A percentile compares a stretch with the other conserved stretches of the same genome.
phyloP scores from a whole-genome alignment of 73 alveolate species.

The Paraurostyla sp. region DNA sequence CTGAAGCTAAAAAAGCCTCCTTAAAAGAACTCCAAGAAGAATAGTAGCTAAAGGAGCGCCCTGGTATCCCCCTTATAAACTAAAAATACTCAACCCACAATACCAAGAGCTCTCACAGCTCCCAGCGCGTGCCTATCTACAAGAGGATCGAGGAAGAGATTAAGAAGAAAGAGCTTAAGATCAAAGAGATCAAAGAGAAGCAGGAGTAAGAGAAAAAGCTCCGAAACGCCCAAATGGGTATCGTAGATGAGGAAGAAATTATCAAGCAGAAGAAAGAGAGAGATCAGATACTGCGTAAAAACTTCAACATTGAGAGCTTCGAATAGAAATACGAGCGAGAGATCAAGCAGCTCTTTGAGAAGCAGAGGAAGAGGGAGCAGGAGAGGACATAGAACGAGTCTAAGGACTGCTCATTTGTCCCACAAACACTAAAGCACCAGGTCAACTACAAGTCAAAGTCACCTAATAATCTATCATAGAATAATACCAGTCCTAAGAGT shows the following conservation, averaged over 20 bases:
- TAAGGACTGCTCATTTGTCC: neutral
- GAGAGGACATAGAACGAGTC: neutral
- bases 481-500: neutral
- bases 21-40: neutral
- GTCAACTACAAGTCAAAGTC: neutral
- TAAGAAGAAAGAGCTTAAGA: constrained; percentile 11
- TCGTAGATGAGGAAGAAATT: constrained; percentile 40
- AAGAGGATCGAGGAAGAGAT: constrained; percentile 25
- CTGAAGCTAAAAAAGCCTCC: neutral
- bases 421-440: neutral
- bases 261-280: constrained; percentile 15
- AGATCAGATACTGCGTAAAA: neutral
- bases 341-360: constrained; percentile 33
- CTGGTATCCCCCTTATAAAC: constrained; percentile 9
- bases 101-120: too few relatives aligned
- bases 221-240: neutral
- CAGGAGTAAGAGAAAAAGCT: neutral
- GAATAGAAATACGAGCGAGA: constrained; percentile 43
- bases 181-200: neutral
- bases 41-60: neutral
- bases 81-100: neutral
- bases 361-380: constrained; percentile 18
- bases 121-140: constrained; percentile 26
- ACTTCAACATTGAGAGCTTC: constrained; percentile 34
- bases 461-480: neutral